These are phyloP conservation scores for Malania oleifera DNA, from an alignment of 164 flowering plant genomes.

Conservation along the genomic window DNA sequence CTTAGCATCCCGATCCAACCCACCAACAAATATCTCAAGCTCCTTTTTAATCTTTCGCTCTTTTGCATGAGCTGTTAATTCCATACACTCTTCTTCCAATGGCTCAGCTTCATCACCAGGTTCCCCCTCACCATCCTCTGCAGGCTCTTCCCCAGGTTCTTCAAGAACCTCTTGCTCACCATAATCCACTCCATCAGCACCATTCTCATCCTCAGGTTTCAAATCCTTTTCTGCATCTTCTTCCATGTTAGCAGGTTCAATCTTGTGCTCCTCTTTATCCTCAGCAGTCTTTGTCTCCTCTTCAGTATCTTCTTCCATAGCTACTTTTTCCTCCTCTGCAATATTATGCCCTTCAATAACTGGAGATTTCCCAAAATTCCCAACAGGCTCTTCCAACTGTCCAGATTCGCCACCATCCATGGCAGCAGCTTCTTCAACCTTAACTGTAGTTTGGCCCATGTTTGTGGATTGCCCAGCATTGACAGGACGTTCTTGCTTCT, in stretches of 20 bases:
- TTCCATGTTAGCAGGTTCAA: conserved; percentile 5
- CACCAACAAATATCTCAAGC: conserved; percentile 74
- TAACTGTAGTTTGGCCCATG: neutral
- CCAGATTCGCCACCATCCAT: conserved; percentile 1
- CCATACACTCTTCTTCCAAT: conserved; percentile 45
- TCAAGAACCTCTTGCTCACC: conserved; percentile 38
- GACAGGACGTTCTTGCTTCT: conserved; percentile 13
- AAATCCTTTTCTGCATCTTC: conserved; percentile 20
- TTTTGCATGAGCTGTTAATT: conserved; percentile 43
- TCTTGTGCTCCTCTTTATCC: neutral
- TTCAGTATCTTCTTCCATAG: conserved; percentile 11
- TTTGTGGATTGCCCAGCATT: conserved; percentile 11
- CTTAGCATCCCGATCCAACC: conserved; percentile 53
- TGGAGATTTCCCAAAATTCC: neutral
- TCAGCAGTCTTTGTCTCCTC: conserved; percentile 8
- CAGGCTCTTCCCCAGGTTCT: conserved; percentile 47
- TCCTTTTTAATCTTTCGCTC: conserved; percentile 60
- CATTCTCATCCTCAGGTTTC: conserved; percentile 14
- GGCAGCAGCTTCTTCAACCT: conserved; percentile 7
- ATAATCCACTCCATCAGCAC: conserved; percentile 27
- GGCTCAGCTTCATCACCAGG: conserved; percentile 32
- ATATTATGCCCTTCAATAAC: too few species aligned
- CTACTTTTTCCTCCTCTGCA: conserved; percentile 11
- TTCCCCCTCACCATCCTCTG: conserved; percentile 34
- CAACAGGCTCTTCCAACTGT: conserved; percentile 3